Base-by-base conservation (phyloP, 2,329 filamentous ascomycete species). In the Graphiopsis chlorocephala region DNA sequence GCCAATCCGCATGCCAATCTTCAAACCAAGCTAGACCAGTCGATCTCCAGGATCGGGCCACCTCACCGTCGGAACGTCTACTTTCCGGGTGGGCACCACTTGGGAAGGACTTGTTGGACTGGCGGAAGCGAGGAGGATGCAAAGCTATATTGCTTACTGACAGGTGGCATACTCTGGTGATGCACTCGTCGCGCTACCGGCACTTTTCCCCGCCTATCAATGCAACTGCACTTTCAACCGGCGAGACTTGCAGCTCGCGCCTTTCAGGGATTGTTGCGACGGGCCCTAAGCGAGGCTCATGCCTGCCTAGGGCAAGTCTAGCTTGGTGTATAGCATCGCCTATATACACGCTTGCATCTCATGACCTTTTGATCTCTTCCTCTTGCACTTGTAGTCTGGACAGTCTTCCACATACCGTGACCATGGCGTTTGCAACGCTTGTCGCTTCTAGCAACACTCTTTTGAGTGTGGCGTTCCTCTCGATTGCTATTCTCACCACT, bases 401-500 rank as follows among this genome's bases (percentile, higher is more conserved):
- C n/a, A 17, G 17, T 31, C 50, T 17, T 11, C 17, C n/a, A n/a
- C 20, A 38, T 11, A 23, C n/a, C n/a, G n/a, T n/a, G n/a, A 12
- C 5, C 12, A 62, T 62, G 60, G 60, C 47, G 33, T 25, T 62
- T 35, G 48, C 45, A 31, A 14, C 33, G 25, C 33, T 62, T 26
- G 20, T 38, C 23, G 59, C 31, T 33, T 33, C 53, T 7, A 38
- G 11, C 17, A 62, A 26, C 60, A 11, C 48, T 55, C 4, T 28
- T 7, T n/a, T 62, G 20, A 38, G 60, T 26, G 33, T 53, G 17
- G 25, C 17, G 2, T n/a, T 62, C 15, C 47, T 55, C 14, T 55
- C 35, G 1, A 20, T 70, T 25, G 63, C 67, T 12, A 53, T 68
- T 15, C 12, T 71, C 7, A 55, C 64, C 15, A 68, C 62, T 38